Evolutionary conservation across 805 yeast species (phyloP).

Genomic region (Hanseniaspora mollemarum): DNA sequence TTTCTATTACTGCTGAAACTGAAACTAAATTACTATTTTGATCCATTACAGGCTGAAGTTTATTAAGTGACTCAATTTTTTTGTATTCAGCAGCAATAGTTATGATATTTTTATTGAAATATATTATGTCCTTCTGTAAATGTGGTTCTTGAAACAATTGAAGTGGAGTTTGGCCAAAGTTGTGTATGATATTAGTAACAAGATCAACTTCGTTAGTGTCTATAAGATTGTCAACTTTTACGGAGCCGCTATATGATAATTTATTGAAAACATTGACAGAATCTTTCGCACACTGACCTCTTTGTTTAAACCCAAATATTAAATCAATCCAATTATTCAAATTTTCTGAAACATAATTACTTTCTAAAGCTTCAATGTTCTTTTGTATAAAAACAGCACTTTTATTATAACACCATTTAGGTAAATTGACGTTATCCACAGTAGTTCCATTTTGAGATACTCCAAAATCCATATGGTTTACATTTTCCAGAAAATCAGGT

Average conservation of each 20-base stretch:
- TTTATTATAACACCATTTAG: conserved; percentile 75
- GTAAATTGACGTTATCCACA: conserved; percentile 55
- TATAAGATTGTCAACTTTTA: conserved; percentile 58
- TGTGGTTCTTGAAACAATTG: conserved; percentile 63
- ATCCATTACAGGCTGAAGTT: no score
- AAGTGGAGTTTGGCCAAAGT: conserved; percentile 83
- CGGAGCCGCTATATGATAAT: conserved; percentile 74
- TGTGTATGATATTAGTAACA: conserved; percentile 72
- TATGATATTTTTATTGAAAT: conserved; percentile 2
- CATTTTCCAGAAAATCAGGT: conserved; percentile 64
- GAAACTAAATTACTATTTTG: conserved; percentile 15
- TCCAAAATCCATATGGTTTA: conserved; percentile 62
- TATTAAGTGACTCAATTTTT: conserved; percentile 1
- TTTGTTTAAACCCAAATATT: conserved; percentile 70
- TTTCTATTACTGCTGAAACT: conserved; percentile 25
- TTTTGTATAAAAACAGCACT: conserved; percentile 61
- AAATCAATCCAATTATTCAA: conserved; percentile 78
- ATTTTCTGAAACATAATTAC: conserved; percentile 65
- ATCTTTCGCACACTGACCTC: conserved; percentile 55
- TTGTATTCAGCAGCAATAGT: conserved; percentile 19
- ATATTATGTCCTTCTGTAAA: conserved; percentile 31
- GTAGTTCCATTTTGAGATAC: conserved; percentile 46
- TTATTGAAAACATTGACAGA: conserved; percentile 72
- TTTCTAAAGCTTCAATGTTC: conserved; percentile 74
- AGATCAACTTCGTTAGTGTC: conserved; percentile 68